Evolutionary conservation across 2,329 filamentous ascomycete species (phyloP).

Genomic region (Coniella vitis): DNA sequence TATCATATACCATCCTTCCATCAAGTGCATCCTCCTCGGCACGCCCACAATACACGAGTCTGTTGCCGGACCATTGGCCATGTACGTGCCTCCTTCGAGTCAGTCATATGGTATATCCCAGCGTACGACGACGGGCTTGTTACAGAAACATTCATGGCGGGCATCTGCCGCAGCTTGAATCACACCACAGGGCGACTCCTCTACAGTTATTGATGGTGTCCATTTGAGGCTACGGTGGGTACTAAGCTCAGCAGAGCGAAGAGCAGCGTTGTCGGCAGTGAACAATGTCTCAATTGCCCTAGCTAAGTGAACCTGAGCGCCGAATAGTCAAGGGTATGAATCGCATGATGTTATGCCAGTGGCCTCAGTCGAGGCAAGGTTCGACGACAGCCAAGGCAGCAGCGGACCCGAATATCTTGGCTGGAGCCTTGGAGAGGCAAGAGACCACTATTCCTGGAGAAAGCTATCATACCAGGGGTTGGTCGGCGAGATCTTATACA

Average conservation of each 20-base stretch:
- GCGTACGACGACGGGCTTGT: slow-evolving; percentile 30
- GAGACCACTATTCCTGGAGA: too few relatives aligned
- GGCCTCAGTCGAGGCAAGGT: not conserved
- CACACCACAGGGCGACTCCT: slow-evolving; percentile 26
- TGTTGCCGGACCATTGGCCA: slow-evolving; percentile 23
- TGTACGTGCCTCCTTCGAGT: slow-evolving; percentile 31
- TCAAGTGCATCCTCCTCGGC: slow-evolving; percentile 23
- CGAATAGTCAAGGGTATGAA: too few relatives aligned
- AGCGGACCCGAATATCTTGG: too few relatives aligned
- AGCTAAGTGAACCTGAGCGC: too few relatives aligned
- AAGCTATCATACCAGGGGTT: too few relatives aligned
- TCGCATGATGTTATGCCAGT: too few relatives aligned
- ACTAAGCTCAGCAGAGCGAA: slow-evolving; percentile 29
- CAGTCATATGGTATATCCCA: slow-evolving; percentile 32
- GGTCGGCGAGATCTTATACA: too few relatives aligned
- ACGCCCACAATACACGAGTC: slow-evolving; percentile 30
- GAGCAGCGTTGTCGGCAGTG: slow-evolving; percentile 30
- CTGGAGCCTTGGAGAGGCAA: too few relatives aligned
- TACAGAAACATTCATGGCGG: slow-evolving; percentile 30
- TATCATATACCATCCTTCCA: slow-evolving; percentile 21
- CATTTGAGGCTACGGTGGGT: too few relatives aligned
- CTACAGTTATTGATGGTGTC: slow-evolving; percentile 25
- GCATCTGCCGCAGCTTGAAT: slow-evolving; percentile 32
- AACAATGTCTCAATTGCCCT: slow-evolving; percentile 27
- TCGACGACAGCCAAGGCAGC: slow-evolving; percentile 26